These are phyloP conservation scores for Boletus mariae DNA, from an alignment of 1,284 basidiomycete genomes.

Conservation along the genomic window DNA sequence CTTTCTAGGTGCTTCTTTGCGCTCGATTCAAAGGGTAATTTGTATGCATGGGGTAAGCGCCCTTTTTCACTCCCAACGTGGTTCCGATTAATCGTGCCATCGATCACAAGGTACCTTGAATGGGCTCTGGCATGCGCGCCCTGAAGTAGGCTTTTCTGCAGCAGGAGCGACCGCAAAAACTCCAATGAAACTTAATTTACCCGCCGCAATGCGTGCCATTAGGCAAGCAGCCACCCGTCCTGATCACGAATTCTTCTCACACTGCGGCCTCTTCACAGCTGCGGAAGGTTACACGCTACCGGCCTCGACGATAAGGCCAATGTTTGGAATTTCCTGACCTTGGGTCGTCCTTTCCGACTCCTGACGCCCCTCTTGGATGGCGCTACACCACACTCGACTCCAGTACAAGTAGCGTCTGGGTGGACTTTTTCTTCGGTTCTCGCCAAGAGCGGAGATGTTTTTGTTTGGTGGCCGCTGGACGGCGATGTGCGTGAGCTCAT, in stretches of 20 bases:
- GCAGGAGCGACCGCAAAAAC: conserved; percentile 44
- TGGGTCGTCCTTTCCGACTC: conserved; percentile 71
- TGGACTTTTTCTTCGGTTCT: conserved; percentile 74
- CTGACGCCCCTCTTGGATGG: conserved; percentile 47
- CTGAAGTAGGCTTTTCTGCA: conserved; percentile 55
- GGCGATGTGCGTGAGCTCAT: conserved; percentile 40
- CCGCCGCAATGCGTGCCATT: conserved; percentile 53
- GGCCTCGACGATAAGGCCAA: conserved; percentile 54
- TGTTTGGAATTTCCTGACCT: conserved; percentile 71
- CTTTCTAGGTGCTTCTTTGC: conserved; percentile 72
- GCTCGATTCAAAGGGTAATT: conserved; percentile 65
- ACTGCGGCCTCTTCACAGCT: conserved; percentile 41
- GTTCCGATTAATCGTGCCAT: conserved; percentile 6
- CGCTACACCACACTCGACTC: conserved; percentile 42
- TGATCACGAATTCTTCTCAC: conserved; percentile 13
- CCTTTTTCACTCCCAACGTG: neutral
- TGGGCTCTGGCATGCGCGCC: conserved; percentile 41
- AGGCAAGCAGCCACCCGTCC: conserved; percentile 42
- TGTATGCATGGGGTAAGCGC: conserved; percentile 78
- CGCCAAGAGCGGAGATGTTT: conserved; percentile 64
- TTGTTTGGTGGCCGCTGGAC: conserved; percentile 72
- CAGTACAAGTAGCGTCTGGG: conserved; percentile 75
- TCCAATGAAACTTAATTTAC: conserved; percentile 58
- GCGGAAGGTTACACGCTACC: conserved; percentile 70
- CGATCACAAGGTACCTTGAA: conserved; percentile 60